A percentile compares a stretch with the other conserved stretches of the same genome.
These are phyloP conservation scores for Diutina pseudorugosa DNA, from an alignment of 1,139 yeast species.

Conservation along the genomic window DNA sequence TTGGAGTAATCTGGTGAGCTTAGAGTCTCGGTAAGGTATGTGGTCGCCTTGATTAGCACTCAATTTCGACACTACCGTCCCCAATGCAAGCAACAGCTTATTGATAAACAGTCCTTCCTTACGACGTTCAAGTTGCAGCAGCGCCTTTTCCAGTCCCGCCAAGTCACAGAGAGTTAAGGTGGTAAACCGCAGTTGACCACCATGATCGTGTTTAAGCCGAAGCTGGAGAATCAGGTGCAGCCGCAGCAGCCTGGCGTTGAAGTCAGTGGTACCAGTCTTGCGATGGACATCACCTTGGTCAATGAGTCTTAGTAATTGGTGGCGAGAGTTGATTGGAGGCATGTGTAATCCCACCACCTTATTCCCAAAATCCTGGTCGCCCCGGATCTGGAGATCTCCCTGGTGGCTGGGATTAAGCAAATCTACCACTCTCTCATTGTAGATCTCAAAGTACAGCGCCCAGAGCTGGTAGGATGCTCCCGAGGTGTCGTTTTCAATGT, in stretches of 20 bases:
- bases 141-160: conserved; percentile 92
- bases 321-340: conserved; percentile 40
- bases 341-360: conserved; percentile 66
- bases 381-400: conserved; percentile 58
- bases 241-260: conserved; percentile 72
- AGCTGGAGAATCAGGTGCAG: conserved; percentile 88
- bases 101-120: conserved; percentile 91
- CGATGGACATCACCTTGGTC: conserved; percentile 62
- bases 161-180: conserved; percentile 83
- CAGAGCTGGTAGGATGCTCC: conserved; percentile 30
- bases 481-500: conserved; percentile 19
- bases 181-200: conserved; percentile 24
- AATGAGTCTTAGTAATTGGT: conserved; percentile 51
- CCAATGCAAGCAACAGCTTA: conserved; percentile 76
- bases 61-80: conserved; percentile 77
- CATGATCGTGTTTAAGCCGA: conserved; percentile 26
- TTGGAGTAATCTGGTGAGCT: conserved; percentile 75
- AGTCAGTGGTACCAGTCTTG: conserved; percentile 82
- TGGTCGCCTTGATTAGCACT: conserved; percentile 39
- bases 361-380: conserved; percentile 62
- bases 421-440: conserved; percentile 78
- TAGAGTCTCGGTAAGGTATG: conserved; percentile 87
- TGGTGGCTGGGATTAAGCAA: conserved; percentile 22
- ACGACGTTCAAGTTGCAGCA: conserved; percentile 68
- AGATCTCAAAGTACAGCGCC: conserved; percentile 76